Evolutionary conservation across 306 rosid genomes (phyloP), one percentile per base, ranked within the genome.

Genomic region (Quillaja saponaria): DNA sequence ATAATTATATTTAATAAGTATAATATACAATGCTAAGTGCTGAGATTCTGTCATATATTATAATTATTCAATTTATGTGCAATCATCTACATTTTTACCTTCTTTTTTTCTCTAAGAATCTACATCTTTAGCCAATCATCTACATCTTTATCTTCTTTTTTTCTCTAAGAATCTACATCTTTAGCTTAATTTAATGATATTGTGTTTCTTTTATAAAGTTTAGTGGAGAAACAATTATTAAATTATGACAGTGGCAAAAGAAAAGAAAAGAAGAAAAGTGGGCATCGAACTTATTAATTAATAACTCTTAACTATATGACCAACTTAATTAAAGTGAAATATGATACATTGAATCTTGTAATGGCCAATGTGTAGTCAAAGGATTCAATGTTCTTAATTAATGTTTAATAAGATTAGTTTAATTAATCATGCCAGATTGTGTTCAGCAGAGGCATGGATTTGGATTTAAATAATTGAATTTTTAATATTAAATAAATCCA

Each of bases 271-370:
- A 38, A 34, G 20, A 45, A 52, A 41, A 45, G 20, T 5, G 9
- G 69, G 61, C 21, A 31, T 17, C 53, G n/a, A n/a, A n/a, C n/a
- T n/a, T n/a, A n/a, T n/a, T n/a, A n/a, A n/a, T n/a, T n/a, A n/a
- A n/a, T n/a, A n/a, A n/a, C n/a, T n/a, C n/a, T 25, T 25, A 25
- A 25, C 31, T 25, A 25, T 25, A 4, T 25, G 31, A 25, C 4
- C 7, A 44, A 44, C 14, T 44, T 13, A 13, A n/a, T 13, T 44
- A 28, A 3, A 33, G 6, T 28, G 8, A 0, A 38, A 42, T 31
- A 25, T 31, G 31, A 71, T 66, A 8, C 67, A 62, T 56, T 71
- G 78, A 80, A 75, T 71, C 75, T 66, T 62, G 67, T 13, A 51
- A 58, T 28, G n/a, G 19, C 12, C 18, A 58, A 5, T 3, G 21